phyloP scores from a whole-genome alignment of 23 red algal species.

The Gracilaria caudata region DNA sequence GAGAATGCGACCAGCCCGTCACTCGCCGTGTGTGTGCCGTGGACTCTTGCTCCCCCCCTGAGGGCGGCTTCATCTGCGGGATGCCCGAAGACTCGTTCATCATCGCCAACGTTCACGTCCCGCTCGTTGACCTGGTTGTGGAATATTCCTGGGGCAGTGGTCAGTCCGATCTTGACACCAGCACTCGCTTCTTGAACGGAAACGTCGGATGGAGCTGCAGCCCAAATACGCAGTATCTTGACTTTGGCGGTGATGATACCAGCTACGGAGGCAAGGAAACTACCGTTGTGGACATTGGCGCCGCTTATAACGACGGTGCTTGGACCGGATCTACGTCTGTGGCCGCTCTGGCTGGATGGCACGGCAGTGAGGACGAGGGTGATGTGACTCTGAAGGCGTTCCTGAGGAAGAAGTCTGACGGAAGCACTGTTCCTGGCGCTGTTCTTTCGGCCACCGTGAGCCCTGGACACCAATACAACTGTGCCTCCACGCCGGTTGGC shows the following conservation, averaged over 20 bases:
- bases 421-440: background rate
- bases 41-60: background rate
- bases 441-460: background rate
- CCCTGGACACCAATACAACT: conserved; percentile 2
- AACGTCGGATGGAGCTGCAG: conserved; percentile 29
- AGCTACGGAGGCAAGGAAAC: conserved; percentile 17
- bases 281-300: background rate
- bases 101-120: background rate
- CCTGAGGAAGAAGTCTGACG: background rate
- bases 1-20: background rate
- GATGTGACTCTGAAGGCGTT: conserved; percentile 17
- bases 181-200: conserved; percentile 24
- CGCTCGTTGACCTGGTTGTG: conserved; percentile 5
- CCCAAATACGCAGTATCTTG: background rate
- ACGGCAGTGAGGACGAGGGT: conserved; percentile 23
- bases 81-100: conserved; percentile 19
- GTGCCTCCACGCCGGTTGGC: background rate
- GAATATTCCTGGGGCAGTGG: conserved; percentile 5
- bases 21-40: conserved; percentile 14
- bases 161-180: conserved; percentile 35
- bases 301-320: background rate
- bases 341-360: conserved; percentile 9
- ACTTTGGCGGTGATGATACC: conserved; percentile 25
- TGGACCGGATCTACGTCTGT: conserved; percentile 20
- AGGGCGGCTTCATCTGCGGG: background rate